phyloP scores from a whole-genome alignment of 805 yeast species.

The Tetrapisispora pingtungensis region DNA sequence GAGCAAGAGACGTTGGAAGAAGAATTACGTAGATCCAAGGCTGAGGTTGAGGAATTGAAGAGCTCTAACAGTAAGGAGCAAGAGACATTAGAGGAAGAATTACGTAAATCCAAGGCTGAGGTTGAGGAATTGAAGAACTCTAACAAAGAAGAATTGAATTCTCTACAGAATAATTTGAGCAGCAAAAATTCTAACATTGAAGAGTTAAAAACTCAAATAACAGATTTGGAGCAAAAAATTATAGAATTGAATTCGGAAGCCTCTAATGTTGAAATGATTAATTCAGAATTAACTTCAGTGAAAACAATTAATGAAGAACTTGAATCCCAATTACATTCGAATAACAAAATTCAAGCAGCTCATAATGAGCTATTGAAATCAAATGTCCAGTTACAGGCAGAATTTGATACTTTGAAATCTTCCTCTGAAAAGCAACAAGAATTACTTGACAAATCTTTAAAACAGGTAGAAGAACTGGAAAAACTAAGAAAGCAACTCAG shows the following conservation, averaged over 20 bases:
- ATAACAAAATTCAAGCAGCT: not conserved
- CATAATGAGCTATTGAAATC: not conserved
- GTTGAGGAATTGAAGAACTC: not conserved
- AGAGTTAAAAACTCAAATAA: not conserved
- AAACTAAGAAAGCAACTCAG: not conserved
- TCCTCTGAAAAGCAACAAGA: not conserved
- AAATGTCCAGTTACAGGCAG: not conserved
- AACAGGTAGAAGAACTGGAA: slow-evolving; percentile 1
- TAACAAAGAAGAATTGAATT: too few relatives aligned
- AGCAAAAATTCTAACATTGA: not conserved
- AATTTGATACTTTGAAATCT: not conserved
- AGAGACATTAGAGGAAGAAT: not conserved
- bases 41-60: not conserved
- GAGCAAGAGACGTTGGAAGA: not conserved
- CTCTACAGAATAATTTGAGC: not conserved
- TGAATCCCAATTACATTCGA: too few relatives aligned
- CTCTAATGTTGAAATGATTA: not conserved
- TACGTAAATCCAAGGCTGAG: too few relatives aligned
- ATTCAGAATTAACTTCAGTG: not conserved
- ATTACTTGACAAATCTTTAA: not conserved
- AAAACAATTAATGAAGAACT: not conserved
- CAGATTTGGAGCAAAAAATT: not conserved
- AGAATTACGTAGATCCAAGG: not conserved
- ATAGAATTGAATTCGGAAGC: not conserved
- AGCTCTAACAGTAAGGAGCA: too few relatives aligned